Conservation (phyloP, 2,329 filamentous ascomycete genomes). For the Epichloe typhina region DNA sequence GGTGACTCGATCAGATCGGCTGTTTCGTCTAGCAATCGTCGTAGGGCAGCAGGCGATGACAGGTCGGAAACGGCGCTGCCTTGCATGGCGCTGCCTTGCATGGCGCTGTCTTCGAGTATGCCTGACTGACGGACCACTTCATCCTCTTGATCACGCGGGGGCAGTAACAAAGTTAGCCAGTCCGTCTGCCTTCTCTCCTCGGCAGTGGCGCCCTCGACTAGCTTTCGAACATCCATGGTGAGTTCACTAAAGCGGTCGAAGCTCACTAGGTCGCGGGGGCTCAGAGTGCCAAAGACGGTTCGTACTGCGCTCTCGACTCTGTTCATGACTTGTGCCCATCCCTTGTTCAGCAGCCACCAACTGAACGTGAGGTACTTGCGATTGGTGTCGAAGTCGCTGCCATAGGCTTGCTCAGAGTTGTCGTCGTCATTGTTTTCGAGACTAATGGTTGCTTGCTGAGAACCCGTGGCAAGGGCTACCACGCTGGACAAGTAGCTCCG, state of each 20-base stretch:
- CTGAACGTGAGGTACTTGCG: conserved; percentile 89
- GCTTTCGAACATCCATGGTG: conserved; percentile 69
- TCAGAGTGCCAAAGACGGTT: conserved; percentile 78
- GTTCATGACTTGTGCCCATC: conserved; percentile 71
- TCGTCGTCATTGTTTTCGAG: conserved; percentile 92
- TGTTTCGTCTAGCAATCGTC: conserved; percentile 85
- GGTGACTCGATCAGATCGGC: conserved; percentile 92
- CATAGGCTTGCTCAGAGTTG: conserved; percentile 66
- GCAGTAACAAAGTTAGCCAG: conserved; percentile 79
- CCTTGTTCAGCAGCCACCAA: conserved; percentile 92
- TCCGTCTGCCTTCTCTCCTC: conserved; percentile 32
- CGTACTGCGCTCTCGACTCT: conserved; percentile 77
- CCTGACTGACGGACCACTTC: conserved; percentile 78
- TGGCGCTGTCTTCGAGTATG: conserved; percentile 43
- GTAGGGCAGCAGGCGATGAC: conserved; percentile 47
- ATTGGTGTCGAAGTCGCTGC: conserved; percentile 93
- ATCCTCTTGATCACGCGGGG: conserved; percentile 64
- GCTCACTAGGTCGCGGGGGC: conserved; percentile 76
- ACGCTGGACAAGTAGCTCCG: conserved; percentile 94
- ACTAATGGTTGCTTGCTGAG: conserved; percentile 63
- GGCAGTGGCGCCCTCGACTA: conserved; percentile 54
- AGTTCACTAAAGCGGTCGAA: conserved; percentile 69
- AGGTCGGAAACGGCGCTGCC: conserved; percentile 24
- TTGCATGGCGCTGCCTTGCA: conserved; percentile 27
- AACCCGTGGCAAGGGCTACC: conserved; percentile 72